Percentiles rank a stretch among this genome's conserved stretches.
phyloP scores from a whole-genome alignment of 1,139 yeast genomes.

The Lodderomyces theae region DNA sequence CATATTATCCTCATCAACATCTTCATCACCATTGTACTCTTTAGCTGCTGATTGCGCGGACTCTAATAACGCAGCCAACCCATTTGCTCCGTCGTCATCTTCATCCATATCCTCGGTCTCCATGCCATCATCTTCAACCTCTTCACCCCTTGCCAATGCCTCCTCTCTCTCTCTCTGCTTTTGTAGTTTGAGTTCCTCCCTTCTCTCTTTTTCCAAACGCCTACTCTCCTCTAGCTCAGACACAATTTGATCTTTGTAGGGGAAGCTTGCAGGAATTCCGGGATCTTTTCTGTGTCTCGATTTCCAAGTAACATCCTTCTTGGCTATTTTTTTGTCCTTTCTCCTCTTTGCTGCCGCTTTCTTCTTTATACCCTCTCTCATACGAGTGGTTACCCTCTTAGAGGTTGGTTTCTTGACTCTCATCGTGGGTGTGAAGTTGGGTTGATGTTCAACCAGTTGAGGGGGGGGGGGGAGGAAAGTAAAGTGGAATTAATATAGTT shows the following conservation, averaged over 20 bases:
- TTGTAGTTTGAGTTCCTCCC: slow-evolving; percentile 46
- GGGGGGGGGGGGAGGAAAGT: too few species aligned
- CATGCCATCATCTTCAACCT: slow-evolving; percentile 34
- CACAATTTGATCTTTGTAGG: slow-evolving; percentile 82
- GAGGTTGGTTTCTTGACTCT: slow-evolving; percentile 68
- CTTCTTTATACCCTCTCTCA: slow-evolving; percentile 94
- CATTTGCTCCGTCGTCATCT: slow-evolving; percentile 49
- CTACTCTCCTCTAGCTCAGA: slow-evolving; percentile 76
- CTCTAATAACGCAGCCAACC: slow-evolving; percentile 83
- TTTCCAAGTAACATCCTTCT: slow-evolving; percentile 92
- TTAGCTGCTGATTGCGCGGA: slow-evolving; percentile 87
- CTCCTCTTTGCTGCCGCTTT: slow-evolving; percentile 90
- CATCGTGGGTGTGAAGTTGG: slow-evolving; percentile 18
- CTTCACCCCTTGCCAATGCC: slow-evolving; percentile 44
- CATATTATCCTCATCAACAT: slow-evolving; percentile 38
- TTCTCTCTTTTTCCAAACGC: slow-evolving; percentile 60
- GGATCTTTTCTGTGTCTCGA: slow-evolving; percentile 81
- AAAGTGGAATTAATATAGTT: background rate
- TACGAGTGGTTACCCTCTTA: slow-evolving; percentile 84
- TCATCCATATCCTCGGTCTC: slow-evolving; percentile 41
- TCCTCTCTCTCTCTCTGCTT: slow-evolving; percentile 47
- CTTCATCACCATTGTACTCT: slow-evolving; percentile 58
- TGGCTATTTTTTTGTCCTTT: slow-evolving; percentile 76
- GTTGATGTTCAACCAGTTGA: too few species aligned
- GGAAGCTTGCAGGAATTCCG: slow-evolving; percentile 93